Evolutionary conservation across 164 flowering plant species (phyloP).

Genomic region (Saururus chinensis): DNA sequence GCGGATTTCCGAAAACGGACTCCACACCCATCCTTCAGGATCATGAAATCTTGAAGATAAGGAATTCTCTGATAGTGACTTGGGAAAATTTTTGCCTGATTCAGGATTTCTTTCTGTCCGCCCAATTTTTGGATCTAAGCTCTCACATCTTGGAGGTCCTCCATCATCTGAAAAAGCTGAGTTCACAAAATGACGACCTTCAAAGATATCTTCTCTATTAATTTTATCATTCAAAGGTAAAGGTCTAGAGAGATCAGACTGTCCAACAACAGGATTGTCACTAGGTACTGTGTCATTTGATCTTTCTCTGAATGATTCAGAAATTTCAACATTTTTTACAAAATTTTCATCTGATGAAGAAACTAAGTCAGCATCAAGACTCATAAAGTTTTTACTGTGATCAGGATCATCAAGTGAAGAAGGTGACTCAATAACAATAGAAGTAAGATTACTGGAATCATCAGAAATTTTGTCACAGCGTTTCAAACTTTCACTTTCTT

Average conservation of each 20-base stretch:
- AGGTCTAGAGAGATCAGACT: neutral
- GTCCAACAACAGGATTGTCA: slow-evolving; percentile 2
- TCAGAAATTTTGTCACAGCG: slow-evolving; percentile 4
- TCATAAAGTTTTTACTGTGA: neutral
- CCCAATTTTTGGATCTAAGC: slow-evolving; percentile 1
- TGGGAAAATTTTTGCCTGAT: neutral
- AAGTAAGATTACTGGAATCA: slow-evolving; percentile 1
- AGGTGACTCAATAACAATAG: neutral
- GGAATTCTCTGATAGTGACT: slow-evolving; percentile 5
- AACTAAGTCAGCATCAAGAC: neutral
- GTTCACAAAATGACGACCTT: slow-evolving; percentile 12
- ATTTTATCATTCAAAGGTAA: slow-evolving; percentile 9
- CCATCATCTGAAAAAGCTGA: slow-evolving; percentile 8
- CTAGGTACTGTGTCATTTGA: neutral
- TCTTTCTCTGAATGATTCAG: slow-evolving; percentile 1
- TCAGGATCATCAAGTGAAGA: neutral
- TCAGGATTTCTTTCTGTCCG: neutral
- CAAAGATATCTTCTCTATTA: slow-evolving; percentile 4
- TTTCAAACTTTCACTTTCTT: slow-evolving; percentile 1
- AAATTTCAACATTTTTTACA: slow-evolving; percentile 4
- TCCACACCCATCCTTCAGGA: slow-evolving; percentile 51
- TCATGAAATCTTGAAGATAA: slow-evolving; percentile 16
- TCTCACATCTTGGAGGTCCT: slow-evolving; percentile 6
- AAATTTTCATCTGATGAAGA: slow-evolving; percentile 7
- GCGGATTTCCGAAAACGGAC: slow-evolving; percentile 48